These are phyloP conservation scores for Alopecurus myosuroides DNA, from an alignment of 176 grass and related monocot species.

Conservation along the genomic window DNA sequence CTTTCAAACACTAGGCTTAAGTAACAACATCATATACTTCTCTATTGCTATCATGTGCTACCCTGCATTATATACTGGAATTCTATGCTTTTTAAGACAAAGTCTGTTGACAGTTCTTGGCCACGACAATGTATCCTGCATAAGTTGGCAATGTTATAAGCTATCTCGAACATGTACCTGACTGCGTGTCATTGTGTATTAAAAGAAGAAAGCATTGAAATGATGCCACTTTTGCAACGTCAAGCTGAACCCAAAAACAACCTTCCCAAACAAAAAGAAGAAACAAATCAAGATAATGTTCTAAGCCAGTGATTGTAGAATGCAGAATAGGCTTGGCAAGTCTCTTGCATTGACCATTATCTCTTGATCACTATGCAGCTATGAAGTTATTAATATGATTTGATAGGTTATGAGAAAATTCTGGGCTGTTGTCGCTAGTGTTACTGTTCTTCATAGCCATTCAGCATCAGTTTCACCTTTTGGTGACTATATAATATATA, in stretches of 20 bases:
- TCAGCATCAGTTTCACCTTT: conserved; percentile 8
- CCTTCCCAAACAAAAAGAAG: too few species aligned
- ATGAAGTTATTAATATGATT: not conserved
- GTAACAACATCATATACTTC: not conserved
- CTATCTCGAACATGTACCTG: too few species aligned
- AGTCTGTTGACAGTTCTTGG: not conserved
- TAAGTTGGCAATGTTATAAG: not conserved
- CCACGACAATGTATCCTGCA: conserved; percentile 12
- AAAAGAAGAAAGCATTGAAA: too few species aligned
- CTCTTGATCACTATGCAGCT: not conserved
- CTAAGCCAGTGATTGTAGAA: not conserved
- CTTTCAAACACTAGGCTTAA: conserved; percentile 15
- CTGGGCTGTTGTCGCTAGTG: not conserved
- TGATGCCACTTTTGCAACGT: too few species aligned
- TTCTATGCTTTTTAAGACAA: conserved; percentile 8
- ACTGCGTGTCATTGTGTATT: too few species aligned
- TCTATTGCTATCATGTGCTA: not conserved
- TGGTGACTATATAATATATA: not conserved
- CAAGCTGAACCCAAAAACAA: too few species aligned
- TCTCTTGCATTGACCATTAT: not conserved
- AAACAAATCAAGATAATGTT: too few species aligned
- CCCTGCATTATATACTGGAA: conserved; percentile 5
- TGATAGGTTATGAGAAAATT: not conserved
- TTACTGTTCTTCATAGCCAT: not conserved
- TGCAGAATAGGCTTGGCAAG: not conserved